phyloP scores from a whole-genome alignment of 2,329 filamentous ascomycete species.

The Zymoseptoria pseudotritici region DNA sequence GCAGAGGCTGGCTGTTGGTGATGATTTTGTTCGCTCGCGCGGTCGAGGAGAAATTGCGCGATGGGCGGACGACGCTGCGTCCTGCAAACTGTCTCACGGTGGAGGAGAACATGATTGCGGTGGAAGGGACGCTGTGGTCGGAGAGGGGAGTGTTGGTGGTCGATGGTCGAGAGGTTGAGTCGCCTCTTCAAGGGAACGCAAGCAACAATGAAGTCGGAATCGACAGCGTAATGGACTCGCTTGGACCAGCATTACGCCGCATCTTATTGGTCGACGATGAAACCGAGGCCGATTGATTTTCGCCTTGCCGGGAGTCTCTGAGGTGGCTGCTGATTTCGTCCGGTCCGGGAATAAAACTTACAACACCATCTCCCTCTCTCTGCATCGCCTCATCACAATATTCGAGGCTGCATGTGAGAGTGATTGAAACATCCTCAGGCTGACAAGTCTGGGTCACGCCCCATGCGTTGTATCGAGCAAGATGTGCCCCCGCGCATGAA shows the following conservation, averaged over 20 bases:
- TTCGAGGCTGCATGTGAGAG: too few relatives aligned
- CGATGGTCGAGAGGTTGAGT: not conserved
- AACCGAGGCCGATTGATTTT: not conserved
- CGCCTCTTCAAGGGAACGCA: not conserved
- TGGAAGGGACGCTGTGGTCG: not conserved
- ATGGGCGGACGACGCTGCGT: constrained; percentile 30
- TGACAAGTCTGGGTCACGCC: too few relatives aligned
- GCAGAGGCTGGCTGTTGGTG: constrained; percentile 66
- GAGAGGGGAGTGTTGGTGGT: not conserved
- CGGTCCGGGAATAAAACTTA: too few relatives aligned
- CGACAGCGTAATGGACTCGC: not conserved
- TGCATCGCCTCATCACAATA: too few relatives aligned
- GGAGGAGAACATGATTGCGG: constrained; percentile 30
- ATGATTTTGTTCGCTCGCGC: constrained; percentile 77
- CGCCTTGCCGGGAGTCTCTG: not conserved
- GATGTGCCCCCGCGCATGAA: too few relatives aligned
- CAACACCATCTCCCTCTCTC: too few relatives aligned
- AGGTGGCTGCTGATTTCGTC: too few relatives aligned
- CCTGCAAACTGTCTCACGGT: constrained; percentile 29
- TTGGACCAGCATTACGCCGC: not conserved
- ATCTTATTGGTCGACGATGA: not conserved
- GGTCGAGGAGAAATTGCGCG: constrained; percentile 72
- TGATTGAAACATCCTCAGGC: too few relatives aligned
- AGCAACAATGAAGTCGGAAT: not conserved
- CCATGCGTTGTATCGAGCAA: too few relatives aligned